Conservation (phyloP, 225 moss, liverwort and hornwort species). For the Bryoerythrophyllum caledonicum region DNA sequence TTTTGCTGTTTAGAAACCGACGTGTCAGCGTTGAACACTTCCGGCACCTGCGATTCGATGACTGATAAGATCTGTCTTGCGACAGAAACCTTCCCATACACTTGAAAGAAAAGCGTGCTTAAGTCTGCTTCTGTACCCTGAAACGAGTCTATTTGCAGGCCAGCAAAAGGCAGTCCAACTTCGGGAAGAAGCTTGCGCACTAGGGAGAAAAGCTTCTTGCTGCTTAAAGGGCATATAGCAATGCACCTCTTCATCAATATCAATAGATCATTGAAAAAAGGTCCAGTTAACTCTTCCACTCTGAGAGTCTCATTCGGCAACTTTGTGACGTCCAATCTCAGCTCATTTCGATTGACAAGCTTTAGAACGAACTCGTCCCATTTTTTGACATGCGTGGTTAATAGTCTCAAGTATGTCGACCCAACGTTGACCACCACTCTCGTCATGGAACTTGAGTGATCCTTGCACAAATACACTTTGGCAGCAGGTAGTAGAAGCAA, state of each 20-base stretch:
- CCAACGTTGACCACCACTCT: constrained; percentile 50
- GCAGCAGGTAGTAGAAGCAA: constrained; percentile 70
- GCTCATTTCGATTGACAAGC: constrained; percentile 20
- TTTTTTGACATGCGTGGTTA: constrained; percentile 52
- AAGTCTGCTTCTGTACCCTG: constrained; percentile 51
- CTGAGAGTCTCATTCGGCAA: constrained; percentile 11
- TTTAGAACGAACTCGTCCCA: constrained; percentile 64
- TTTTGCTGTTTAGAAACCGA: constrained; percentile 42
- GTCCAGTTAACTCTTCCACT: constrained; percentile 46
- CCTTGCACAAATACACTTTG: constrained; percentile 44
- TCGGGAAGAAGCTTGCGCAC: constrained; percentile 60
- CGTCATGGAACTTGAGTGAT: constrained; percentile 33
- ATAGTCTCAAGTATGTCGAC: constrained; percentile 54
- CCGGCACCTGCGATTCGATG: constrained; percentile 31
- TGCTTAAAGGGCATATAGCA: constrained; percentile 41
- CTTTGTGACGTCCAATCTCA: constrained; percentile 16
- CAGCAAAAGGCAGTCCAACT: constrained; percentile 35
- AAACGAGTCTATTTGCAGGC: constrained; percentile 27
- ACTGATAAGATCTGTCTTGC: constrained; percentile 35
- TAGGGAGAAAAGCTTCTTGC: constrained; percentile 46
- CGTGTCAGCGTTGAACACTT: constrained; percentile 19
- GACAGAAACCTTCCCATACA: constrained; percentile 42
- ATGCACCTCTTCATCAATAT: constrained; percentile 58
- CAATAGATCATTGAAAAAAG: constrained; percentile 51
- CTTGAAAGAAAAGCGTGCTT: constrained; percentile 23